phyloP scores from a whole-genome alignment of 371 early-diverging fungal species.

The Rhizomucor pusillus region DNA sequence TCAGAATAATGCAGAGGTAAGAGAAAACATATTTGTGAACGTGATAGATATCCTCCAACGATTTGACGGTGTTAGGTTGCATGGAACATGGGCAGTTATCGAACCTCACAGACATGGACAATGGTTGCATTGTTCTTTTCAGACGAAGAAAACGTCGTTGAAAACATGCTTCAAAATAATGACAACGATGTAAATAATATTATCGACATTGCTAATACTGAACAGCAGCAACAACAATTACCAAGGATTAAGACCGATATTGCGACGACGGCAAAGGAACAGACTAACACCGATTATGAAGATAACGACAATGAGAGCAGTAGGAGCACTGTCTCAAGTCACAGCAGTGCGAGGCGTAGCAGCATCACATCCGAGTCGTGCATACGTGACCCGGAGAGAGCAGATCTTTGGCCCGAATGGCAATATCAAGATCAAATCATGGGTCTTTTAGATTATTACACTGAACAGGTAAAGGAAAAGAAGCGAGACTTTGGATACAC shows the following conservation, averaged over 20 bases:
- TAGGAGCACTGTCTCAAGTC: neutral
- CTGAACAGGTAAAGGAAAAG: slow-evolving; percentile 65
- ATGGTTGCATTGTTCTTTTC: slow-evolving; percentile 64
- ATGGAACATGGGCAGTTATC: slow-evolving; percentile 58
- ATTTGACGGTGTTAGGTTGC: slow-evolving; percentile 43
- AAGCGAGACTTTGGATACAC: too few relatives aligned
- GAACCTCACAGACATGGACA: slow-evolving; percentile 81
- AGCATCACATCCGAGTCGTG: slow-evolving; percentile 17
- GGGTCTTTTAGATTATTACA: slow-evolving; percentile 69
- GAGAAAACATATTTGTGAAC: neutral
- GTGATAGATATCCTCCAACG: neutral
- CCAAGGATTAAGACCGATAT: too few relatives aligned
- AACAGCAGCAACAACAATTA: too few relatives aligned
- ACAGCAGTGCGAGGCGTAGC: neutral
- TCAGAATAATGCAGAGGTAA: slow-evolving; percentile 67
- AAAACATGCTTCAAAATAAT: slow-evolving; percentile 3
- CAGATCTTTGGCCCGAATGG: slow-evolving; percentile 48
- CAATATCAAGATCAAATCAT: slow-evolving; percentile 53
- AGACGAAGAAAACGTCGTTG: slow-evolving; percentile 16
- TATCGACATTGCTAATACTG: too few relatives aligned
- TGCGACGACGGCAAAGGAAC: neutral
- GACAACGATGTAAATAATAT: neutral
- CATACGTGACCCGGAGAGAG: too few relatives aligned
- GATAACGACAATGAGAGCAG: slow-evolving; percentile 6
- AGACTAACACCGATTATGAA: slow-evolving; percentile 1